Evolutionary conservation across 129 eudicot species (phyloP).

Genomic region (Solidago caesia): DNA sequence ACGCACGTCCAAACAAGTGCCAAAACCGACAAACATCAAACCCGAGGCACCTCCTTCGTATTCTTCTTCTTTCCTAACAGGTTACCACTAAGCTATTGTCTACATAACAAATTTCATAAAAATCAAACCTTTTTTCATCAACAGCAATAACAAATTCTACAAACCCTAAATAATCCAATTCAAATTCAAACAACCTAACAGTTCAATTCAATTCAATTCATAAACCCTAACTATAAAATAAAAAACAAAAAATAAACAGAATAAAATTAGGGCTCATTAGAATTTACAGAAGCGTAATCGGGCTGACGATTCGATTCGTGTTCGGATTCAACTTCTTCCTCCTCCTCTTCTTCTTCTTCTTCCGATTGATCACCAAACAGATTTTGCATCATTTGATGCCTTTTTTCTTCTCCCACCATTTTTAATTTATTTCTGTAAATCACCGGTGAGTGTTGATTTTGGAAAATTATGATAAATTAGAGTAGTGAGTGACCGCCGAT

Average conservation of each 20-base stretch:
- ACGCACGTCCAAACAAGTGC: too few species aligned
- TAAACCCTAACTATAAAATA: conserved; percentile 17
- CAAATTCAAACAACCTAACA: background rate
- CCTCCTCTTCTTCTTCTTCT: conserved; percentile 46
- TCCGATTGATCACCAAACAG: conserved; percentile 96
- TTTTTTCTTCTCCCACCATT: conserved; percentile 90
- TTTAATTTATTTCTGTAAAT: conserved; percentile 17
- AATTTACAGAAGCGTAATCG: conserved; percentile 63
- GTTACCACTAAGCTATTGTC: background rate
- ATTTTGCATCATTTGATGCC: conserved; percentile 99
- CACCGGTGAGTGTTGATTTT: conserved; percentile 17
- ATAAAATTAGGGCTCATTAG: background rate
- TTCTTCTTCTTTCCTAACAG: too few species aligned
- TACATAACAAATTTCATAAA: background rate
- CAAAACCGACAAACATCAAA: too few species aligned
- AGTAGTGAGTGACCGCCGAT: too few species aligned
- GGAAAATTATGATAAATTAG: background rate
- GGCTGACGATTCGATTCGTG: conserved; percentile 97
- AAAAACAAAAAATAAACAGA: background rate
- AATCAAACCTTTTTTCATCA: background rate
- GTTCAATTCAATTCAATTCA: background rate
- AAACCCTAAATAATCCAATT: conserved; percentile 19
- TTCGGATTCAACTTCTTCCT: conserved; percentile 92
- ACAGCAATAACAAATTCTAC: background rate
- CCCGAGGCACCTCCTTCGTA: too few species aligned